phyloP scores from a whole-genome alignment of 225 moss, liverwort and hornwort species.

The Marchantia polymorpha region DNA sequence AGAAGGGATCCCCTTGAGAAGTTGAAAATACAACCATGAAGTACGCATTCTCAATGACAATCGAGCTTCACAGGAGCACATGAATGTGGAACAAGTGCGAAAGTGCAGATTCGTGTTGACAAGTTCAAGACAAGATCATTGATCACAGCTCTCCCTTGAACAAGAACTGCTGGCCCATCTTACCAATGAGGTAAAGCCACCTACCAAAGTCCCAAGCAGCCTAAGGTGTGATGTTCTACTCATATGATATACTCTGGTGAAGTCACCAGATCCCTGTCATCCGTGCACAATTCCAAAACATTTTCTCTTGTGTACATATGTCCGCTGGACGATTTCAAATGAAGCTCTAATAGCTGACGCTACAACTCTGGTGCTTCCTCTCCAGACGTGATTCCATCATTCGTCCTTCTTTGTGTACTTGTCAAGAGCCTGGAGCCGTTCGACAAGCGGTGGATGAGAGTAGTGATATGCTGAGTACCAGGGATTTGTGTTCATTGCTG shows the following conservation, averaged over 20 bases:
- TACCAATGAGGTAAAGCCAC: neutral
- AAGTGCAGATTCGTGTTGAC: neutral
- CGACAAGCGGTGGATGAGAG: constrained; percentile 95
- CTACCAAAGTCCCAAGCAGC: neutral
- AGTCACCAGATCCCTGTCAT: neutral
- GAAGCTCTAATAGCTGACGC: neutral
- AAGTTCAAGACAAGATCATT: constrained; percentile 12
- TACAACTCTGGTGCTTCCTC: neutral
- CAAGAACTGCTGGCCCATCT: neutral
- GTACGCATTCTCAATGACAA: neutral
- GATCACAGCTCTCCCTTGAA: constrained; percentile 4
- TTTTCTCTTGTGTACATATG: constrained; percentile 5
- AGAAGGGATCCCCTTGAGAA: too few relatives aligned
- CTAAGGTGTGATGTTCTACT: neutral
- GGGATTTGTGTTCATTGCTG: constrained; percentile 92
- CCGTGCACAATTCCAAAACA: neutral
- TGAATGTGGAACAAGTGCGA: neutral
- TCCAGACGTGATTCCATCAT: constrained; percentile 9
- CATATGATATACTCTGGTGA: neutral
- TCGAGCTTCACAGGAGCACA: neutral
- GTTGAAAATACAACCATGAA: too few relatives aligned
- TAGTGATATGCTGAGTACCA: constrained; percentile 98
- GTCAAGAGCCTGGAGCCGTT: constrained; percentile 89
- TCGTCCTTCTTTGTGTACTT: constrained; percentile 57
- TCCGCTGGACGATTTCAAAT: neutral